Conservation (phyloP, 2,329 filamentous ascomycete species). For the Hypoxylon sp. region DNA sequence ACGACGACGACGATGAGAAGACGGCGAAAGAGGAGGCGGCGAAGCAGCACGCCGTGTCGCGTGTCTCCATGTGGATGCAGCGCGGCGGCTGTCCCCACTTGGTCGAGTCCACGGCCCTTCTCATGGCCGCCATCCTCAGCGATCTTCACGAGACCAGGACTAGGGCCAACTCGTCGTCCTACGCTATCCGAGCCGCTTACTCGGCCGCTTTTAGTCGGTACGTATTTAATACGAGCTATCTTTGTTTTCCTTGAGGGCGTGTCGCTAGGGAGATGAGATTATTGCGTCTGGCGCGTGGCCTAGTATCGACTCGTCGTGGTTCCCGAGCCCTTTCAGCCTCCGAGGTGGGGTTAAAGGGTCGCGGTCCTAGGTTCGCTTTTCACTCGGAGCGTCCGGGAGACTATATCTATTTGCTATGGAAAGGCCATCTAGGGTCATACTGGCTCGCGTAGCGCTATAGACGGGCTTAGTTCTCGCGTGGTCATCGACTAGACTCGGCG, state of each 20-base stretch:
- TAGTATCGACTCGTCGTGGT: not conserved
- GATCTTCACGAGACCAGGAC: slow-evolving; percentile 63
- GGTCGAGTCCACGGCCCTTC: slow-evolving; percentile 82
- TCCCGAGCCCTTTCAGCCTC: not conserved
- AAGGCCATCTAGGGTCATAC: not conserved
- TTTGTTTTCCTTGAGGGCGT: not conserved
- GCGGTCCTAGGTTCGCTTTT: not conserved
- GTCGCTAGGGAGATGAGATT: not conserved
- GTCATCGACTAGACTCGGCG: not conserved
- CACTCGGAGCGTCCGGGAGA: not conserved
- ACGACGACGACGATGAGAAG: slow-evolving; percentile 36
- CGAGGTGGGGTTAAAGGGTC: not conserved
- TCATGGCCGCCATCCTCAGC: slow-evolving; percentile 77
- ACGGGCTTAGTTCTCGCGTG: slow-evolving; percentile 10
- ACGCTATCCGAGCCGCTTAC: slow-evolving; percentile 78
- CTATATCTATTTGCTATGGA: not conserved
- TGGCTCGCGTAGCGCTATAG: slow-evolving; percentile 6
- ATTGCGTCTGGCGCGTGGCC: slow-evolving; percentile 16
- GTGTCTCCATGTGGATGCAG: slow-evolving; percentile 78
- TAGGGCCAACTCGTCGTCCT: slow-evolving; percentile 61
- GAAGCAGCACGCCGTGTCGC: slow-evolving; percentile 67
- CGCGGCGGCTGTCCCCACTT: slow-evolving; percentile 82
- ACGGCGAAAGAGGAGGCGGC: slow-evolving; percentile 25
- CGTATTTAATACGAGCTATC: slow-evolving; percentile 50
- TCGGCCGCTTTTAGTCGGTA: slow-evolving; percentile 81